Evolutionary conservation across 2,329 filamentous ascomycete genomes (phyloP).

Genomic region (Thermothelomyces thermophilus): DNA sequence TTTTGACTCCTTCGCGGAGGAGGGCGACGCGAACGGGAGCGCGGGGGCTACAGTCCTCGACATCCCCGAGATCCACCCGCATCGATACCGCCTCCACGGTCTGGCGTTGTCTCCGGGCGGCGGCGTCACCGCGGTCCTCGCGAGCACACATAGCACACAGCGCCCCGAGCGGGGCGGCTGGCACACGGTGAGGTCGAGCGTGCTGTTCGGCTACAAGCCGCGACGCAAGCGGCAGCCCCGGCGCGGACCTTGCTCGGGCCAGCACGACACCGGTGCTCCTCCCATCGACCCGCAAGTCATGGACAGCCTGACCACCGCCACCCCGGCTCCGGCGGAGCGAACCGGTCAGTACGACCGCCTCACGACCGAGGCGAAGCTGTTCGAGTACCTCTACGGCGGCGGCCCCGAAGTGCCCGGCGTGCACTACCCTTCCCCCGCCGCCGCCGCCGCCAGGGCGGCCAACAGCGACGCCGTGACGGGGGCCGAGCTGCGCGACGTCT

Average conservation of each 20-base stretch:
- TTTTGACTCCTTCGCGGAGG: constrained; percentile 11
- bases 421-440: constrained; percentile 12
- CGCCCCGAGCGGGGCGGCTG: constrained; percentile 39
- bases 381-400: constrained; percentile 55
- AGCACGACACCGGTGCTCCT: neutral
- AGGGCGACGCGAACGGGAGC: constrained; percentile 18
- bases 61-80: constrained; percentile 39
- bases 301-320: neutral
- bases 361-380: constrained; percentile 49
- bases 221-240: constrained; percentile 19
- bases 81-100: constrained; percentile 48
- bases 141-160: constrained; percentile 43
- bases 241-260: too few species aligned
- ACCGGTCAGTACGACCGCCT: constrained; percentile 23
- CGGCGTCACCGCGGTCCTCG: constrained; percentile 45
- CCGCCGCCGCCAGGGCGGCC: too few species aligned
- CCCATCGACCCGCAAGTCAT: constrained; percentile 9
- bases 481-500: constrained; percentile 31
- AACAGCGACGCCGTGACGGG: neutral
- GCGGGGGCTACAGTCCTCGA: constrained; percentile 15
- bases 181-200: constrained; percentile 32
- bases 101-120: constrained; percentile 46
- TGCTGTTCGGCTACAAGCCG: constrained; percentile 32
- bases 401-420: constrained; percentile 41
- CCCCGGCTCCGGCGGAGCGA: too few species aligned